Conservation (phyloP, 768 basidiomycete species). For the Dacryopinax primogenitus region DNA sequence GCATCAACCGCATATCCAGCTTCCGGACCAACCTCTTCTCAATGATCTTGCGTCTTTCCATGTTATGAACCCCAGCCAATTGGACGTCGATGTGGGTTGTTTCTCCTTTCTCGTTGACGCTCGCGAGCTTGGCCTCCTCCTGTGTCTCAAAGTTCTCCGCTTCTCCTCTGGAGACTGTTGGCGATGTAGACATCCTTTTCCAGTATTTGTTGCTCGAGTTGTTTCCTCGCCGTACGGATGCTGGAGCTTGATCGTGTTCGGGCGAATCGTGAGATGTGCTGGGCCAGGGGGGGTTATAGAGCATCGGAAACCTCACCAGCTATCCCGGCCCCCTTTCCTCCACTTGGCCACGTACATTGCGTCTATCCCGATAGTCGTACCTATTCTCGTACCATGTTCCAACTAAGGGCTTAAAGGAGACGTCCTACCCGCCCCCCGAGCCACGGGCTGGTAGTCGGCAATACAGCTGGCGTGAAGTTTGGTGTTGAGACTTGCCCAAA, state of each 20-base stretch:
- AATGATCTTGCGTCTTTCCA: neutral
- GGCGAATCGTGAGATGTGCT: too few species aligned
- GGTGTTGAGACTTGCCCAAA: neutral
- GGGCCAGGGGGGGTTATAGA: too few species aligned
- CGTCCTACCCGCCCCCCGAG: neutral
- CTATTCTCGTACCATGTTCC: constrained; percentile 8
- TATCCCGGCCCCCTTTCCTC: neutral
- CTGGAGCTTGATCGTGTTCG: too few species aligned
- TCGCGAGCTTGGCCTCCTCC: neutral
- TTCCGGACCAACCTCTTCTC: constrained; percentile 39
- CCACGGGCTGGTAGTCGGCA: neutral
- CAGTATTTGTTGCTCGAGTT: neutral
- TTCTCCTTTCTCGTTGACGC: constrained; percentile 3
- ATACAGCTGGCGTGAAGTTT: neutral
- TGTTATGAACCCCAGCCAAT: neutral
- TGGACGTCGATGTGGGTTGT: neutral
- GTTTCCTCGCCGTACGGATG: too few species aligned
- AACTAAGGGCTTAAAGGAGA: neutral
- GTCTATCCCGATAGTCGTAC: neutral
- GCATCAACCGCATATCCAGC: constrained; percentile 44
- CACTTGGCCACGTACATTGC: neutral
- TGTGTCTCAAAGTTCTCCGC: neutral
- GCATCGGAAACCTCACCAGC: too few species aligned
- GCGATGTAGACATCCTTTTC: neutral
- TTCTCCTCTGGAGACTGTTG: neutral